Conservation (phyloP, 2,329 filamentous ascomycete genomes). For the Leptographium flavum region DNA sequence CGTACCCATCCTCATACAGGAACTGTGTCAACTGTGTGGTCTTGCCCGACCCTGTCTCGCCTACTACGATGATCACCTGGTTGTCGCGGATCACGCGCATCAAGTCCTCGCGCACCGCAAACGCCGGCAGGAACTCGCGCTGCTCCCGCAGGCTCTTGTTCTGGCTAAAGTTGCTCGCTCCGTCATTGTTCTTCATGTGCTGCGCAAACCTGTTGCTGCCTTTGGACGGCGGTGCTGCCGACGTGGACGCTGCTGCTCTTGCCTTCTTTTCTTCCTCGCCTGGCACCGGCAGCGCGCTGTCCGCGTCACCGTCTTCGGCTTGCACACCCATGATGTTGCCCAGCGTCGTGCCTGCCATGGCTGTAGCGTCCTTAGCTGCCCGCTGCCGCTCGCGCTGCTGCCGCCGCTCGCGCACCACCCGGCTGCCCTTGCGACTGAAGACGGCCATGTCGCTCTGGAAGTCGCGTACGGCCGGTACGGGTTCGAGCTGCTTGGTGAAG, state of each 20-base stretch:
- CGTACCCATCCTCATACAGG: conserved; percentile 88
- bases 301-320: conserved; percentile 82
- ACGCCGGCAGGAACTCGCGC: conserved; percentile 83
- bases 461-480: conserved; percentile 82
- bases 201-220: conserved; percentile 64
- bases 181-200: conserved; percentile 76
- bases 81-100: conserved; percentile 89
- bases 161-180: conserved; percentile 82
- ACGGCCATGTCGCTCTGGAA: conserved; percentile 98
- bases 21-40: conserved; percentile 97
- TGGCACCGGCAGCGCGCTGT: conserved; percentile 68
- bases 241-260: neutral
- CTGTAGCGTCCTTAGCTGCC: conserved; percentile 90
- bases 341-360: conserved; percentile 76
- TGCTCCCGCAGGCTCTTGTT: conserved; percentile 86
- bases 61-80: conserved; percentile 91
- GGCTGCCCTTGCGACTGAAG: conserved; percentile 89
- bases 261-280: conserved; percentile 45
- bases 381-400: conserved; percentile 88
- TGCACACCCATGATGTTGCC: conserved; percentile 95
- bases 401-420: conserved; percentile 77
- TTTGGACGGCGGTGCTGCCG: conserved; percentile 18
- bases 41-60: conserved; percentile 94
- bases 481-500: conserved; percentile 94
- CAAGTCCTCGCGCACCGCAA: conserved; percentile 88